Conservation (phyloP, 1,139 yeast species). For the Candida tetrigidarum region DNA sequence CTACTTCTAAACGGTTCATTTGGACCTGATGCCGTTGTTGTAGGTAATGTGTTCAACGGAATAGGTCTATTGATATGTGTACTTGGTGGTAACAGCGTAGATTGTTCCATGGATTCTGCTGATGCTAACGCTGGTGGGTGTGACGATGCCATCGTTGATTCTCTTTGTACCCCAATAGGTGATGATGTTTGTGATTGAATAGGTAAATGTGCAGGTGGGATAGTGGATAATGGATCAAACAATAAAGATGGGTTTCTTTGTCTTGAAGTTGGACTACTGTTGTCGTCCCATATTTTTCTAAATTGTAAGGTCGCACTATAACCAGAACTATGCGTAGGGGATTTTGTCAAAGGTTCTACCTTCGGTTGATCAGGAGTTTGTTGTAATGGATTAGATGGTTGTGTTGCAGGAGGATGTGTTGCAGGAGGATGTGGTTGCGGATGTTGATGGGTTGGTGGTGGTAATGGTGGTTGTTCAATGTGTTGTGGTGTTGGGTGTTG, state of each 20-base stretch:
- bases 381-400: slow-evolving; percentile 6
- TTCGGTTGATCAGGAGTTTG: slow-evolving; percentile 6
- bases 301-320: slow-evolving; percentile 32
- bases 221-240: slow-evolving; percentile 44
- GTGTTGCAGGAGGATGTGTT: background rate
- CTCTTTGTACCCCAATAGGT: background rate
- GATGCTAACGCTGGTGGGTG: background rate
- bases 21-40: slow-evolving; percentile 9
- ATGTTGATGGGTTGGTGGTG: slow-evolving; percentile 2
- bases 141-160: too few relatives aligned
- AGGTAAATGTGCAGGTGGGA: slow-evolving; percentile 13
- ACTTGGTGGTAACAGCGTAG: slow-evolving; percentile 11
- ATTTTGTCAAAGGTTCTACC: slow-evolving; percentile 9
- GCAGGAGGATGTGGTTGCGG: slow-evolving; percentile 5
- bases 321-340: slow-evolving; percentile 22
- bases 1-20: slow-evolving; percentile 8
- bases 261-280: slow-evolving; percentile 16
- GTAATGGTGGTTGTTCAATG: slow-evolving; percentile 1
- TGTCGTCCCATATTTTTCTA: slow-evolving; percentile 43
- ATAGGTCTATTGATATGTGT: slow-evolving; percentile 13
- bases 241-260: slow-evolving; percentile 41
- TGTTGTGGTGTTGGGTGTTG: slow-evolving; percentile 2
- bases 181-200: slow-evolving; percentile 1
- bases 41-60: slow-evolving; percentile 10
- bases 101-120: slow-evolving; percentile 4